A percentile compares a stretch with the other conserved stretches of the same genome.
Evolutionary conservation across 176 grass and related monocot species (phyloP).

Genomic region (Melocanna baccifera): DNA sequence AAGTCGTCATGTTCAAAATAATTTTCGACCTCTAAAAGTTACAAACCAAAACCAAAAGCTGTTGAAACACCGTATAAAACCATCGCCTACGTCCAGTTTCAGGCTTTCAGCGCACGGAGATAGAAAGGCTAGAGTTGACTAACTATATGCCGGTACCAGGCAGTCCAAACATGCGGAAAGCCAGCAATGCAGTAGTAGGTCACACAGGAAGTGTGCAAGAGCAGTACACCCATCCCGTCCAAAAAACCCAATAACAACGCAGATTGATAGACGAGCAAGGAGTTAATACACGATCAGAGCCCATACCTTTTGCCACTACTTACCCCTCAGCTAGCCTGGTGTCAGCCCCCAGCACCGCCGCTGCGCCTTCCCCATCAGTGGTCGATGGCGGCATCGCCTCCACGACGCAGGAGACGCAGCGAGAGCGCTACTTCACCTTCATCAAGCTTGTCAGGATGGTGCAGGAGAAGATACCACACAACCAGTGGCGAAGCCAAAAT

Average conservation of each 20-base stretch:
- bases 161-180: constrained; percentile 33
- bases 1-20: too few relatives aligned
- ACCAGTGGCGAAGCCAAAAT: too few relatives aligned
- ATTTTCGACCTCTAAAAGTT: rapidly evolving
- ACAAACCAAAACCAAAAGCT: too few relatives aligned
- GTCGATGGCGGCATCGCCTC: neutral
- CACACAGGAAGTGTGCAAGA: constrained; percentile 14
- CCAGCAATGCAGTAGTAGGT: constrained; percentile 18
- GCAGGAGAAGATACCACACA: constrained; percentile 37
- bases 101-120: neutral
- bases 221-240: neutral
- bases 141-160: neutral
- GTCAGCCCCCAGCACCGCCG: neutral
- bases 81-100: neutral
- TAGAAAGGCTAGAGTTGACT: neutral
- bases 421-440: constrained; percentile 55
- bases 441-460: constrained; percentile 66
- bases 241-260: neutral
- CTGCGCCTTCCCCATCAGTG: neutral
- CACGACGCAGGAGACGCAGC: constrained; percentile 50
- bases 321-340: neutral
- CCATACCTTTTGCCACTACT: constrained; percentile 18
- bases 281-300: neutral
- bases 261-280: neutral
- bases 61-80: too few relatives aligned